Evolutionary conservation across 768 basidiomycete species (phyloP), one percentile per base, ranked within the genome.

Genomic region (Russula lepida): DNA sequence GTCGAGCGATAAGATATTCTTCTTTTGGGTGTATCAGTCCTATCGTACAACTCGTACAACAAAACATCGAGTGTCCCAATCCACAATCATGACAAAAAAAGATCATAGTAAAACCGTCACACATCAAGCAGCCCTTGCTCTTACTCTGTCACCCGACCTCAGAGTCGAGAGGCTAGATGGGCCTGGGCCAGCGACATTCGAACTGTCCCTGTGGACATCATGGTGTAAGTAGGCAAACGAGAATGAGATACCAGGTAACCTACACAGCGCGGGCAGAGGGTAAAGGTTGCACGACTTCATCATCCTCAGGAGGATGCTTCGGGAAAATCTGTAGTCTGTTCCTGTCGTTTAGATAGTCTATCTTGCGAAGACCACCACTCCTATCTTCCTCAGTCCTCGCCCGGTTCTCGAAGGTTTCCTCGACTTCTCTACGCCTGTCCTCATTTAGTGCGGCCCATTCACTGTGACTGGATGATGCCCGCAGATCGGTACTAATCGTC

Each of bases 241-340:
- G 43, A 6, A 33, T 17, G 33, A 47, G 27, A 46, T 21, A 43
- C 12, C 30, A n/a, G 12, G 54, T 27, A n/a, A 54, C 61, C n/a
- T 28, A 62, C 61, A 43, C n/a, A n/a, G 56, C 15, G 35, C 62
- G 62, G 48, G 35, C 33, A 11, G 51, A 32, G 28, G 46, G 56
- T 15, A 53, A 32, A 35, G 43, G 37, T 35, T 56, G 49, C 4
- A 27, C 6, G 21, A 58, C 33, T 27, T 62, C 56, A 7, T 63
- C 56, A 0, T 63, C 62, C 21, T 62, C 51, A 2, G 35, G 56
- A 15, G 51, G 7, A 33, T 54, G 51, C 23, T 33, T 62, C 23
- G 61, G 44, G 51, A 62, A 62, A 12, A 62, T 27, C 21, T 62
- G 51, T 8, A 62, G 51, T 48, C 61, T 47, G 51, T 62, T 58